These are phyloP conservation scores for Yamadazyma spencermartinsiae DNA, from an alignment of 1,139 yeast genomes.

Conservation along the genomic window DNA sequence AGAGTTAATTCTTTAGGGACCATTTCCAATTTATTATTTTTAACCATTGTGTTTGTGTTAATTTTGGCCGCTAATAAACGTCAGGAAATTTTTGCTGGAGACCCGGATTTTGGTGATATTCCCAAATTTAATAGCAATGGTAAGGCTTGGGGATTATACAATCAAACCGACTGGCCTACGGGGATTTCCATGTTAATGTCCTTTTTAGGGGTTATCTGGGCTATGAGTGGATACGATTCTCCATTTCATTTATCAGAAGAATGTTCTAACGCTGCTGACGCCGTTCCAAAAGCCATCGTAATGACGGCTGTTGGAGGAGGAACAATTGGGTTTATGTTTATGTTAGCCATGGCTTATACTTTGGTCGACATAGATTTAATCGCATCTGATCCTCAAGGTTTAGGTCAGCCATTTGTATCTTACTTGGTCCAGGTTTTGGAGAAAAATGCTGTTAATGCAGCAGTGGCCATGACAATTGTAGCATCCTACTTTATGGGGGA, in stretches of 20 bases:
- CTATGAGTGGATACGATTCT: conserved; percentile 75
- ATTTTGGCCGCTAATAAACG: conserved; percentile 57
- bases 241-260: conserved; percentile 77
- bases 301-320: conserved; percentile 67
- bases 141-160: conserved; percentile 58
- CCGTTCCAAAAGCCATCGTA: conserved; percentile 68
- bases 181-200: conserved; percentile 63
- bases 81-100: conserved; percentile 23
- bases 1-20: conserved; percentile 57
- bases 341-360: conserved; percentile 67
- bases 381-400: conserved; percentile 47
- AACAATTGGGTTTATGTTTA: conserved; percentile 59
- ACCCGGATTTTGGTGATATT: conserved; percentile 17
- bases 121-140: conserved; percentile 53
- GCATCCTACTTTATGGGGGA: conserved; percentile 68
- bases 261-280: conserved; percentile 62
- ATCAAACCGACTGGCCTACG: conserved; percentile 66
- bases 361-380: conserved; percentile 54
- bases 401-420: conserved; percentile 69
- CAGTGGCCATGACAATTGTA: conserved; percentile 60
- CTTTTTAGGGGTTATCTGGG: conserved; percentile 71
- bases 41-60: conserved; percentile 56
- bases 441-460: conserved; percentile 46
- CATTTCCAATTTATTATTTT: conserved; percentile 47
- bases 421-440: conserved; percentile 54